These are phyloP conservation scores for Magnusiomyces fungicola DNA, from an alignment of 1,139 yeast genomes.

Conservation along the genomic window DNA sequence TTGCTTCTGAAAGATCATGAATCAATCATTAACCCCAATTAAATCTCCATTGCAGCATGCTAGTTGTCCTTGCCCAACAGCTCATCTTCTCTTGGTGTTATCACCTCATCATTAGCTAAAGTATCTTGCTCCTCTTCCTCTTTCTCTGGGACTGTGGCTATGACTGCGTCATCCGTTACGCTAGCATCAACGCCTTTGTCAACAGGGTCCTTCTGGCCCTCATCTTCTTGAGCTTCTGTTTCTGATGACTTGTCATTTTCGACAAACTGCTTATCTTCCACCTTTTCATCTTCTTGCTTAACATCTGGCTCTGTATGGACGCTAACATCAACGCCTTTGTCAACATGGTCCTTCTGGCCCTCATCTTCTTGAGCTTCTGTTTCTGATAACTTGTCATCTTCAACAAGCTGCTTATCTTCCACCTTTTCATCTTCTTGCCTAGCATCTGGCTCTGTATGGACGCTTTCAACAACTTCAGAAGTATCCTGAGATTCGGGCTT, in stretches of 20 bases:
- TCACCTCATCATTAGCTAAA: constrained; percentile 7
- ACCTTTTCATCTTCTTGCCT: constrained; percentile 58
- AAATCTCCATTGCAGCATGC: no score
- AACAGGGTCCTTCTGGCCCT: constrained; percentile 8
- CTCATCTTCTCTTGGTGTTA: no score
- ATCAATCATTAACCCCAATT: no score
- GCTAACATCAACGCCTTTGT: constrained; percentile 1
- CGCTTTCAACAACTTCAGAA: constrained; percentile 42
- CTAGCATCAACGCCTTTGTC: constrained; percentile 6
- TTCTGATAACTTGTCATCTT: constrained; percentile 28
- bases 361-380: constrained; percentile 12
- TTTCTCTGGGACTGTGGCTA: background rate
- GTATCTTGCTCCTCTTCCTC: constrained; percentile 13
- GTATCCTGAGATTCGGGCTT: background rate
- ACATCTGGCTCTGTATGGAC: background rate
- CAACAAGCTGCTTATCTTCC: constrained; percentile 61
- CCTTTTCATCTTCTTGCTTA: constrained; percentile 7
- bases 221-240: constrained; percentile 11
- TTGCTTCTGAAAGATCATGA: no score
- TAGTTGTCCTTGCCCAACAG: no score
- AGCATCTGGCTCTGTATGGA: constrained; percentile 51
- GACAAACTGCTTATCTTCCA: constrained; percentile 11
- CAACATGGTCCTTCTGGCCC: constrained; percentile 10
- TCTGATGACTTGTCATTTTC: constrained; percentile 5
- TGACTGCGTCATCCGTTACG: background rate